Base-by-base conservation (phyloP, 1,139 yeast species). In the Geotrichum cucujoidarum region DNA sequence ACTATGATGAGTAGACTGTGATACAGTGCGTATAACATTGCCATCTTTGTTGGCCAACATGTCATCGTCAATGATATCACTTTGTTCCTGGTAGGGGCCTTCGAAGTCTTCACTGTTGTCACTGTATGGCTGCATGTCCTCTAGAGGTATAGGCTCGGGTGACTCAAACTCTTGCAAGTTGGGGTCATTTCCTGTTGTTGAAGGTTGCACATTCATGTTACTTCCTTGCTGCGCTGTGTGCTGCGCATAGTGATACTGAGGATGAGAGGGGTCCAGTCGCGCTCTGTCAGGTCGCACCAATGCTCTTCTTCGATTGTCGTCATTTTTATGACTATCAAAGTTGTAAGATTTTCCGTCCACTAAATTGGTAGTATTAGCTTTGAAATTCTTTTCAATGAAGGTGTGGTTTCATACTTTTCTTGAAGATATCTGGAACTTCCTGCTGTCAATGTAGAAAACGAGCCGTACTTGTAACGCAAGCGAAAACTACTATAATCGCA, bases 221-320 rank as follows among this genome's bases (percentile, higher is more conserved):
- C 39, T 24, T 10, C 44, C 72, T 58, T 83, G 85, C 51, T 81
- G 78, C 10, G 90, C 83, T 22, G 83, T 83, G n/a, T 61, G 65
- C 58, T 84, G 89, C n/a, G 88, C 76, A 64, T 87, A 87, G 63
- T 84, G 89, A 65, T 74, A 84, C 50, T 82, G 79, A 1, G 92
- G 92, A 62, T 85, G 85, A 51, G 74, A 75, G 13, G 77, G 80
- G 55, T 77, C 75, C 54, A 84, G 70, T 48, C 89, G 71, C 41
- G 83, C 79, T 55, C 95, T 74, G 63, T 87, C 95, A 1, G 92
- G 95, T 54, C 86, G 74, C 33, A 86, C 83, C 55, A 87, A 71
- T 1, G 95, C 83, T 59, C 75, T 74, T 61, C 81, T 83, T 48
- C 90, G 67, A 43, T 44, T 17, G 22, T 16, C 17, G 3, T 35